These are phyloP conservation scores for Plantago ovata DNA, from an alignment of 257 asterid species.

Conservation along the genomic window DNA sequence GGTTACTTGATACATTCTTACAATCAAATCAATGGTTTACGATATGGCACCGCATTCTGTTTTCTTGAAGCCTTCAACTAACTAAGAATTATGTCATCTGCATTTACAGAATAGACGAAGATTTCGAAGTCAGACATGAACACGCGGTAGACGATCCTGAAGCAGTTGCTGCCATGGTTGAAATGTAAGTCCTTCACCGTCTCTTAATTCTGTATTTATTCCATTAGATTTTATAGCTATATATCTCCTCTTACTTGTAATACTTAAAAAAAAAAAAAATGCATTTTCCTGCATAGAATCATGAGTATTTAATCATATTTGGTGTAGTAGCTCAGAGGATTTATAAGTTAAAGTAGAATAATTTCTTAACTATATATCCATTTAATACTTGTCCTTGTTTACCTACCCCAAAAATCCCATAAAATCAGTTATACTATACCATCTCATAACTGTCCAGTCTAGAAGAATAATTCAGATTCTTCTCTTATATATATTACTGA, in stretches of 20 bases:
- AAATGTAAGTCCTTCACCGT: conserved; percentile 41
- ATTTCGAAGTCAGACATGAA: conserved; percentile 30
- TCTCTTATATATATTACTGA: not conserved
- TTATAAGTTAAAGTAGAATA: not conserved
- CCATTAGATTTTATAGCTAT: not conserved
- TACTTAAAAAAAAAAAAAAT: not conserved
- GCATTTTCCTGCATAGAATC: not conserved
- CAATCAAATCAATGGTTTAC: not conserved
- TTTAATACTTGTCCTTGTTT: conserved; percentile 3
- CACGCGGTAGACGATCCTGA: conserved; percentile 62
- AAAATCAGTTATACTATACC: not conserved
- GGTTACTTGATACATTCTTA: conserved; percentile 32
- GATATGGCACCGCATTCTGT: too few species aligned
- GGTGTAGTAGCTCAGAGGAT: conserved; percentile 9
- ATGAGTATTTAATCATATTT: conserved; percentile 12
- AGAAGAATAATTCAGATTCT: not conserved
- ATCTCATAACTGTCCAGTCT: not conserved
- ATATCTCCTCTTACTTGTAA: not conserved
- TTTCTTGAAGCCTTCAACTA: not conserved
- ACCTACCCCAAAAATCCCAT: conserved; percentile 13
- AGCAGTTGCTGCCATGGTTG: conserved; percentile 53
- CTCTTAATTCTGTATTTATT: not conserved
- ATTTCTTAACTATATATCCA: too few species aligned
- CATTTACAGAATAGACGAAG: conserved; percentile 35
- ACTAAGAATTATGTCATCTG: not conserved